Conservation (phyloP, 192 early-diverging fungal genomes). For the Linnemannia schmuckeri region DNA sequence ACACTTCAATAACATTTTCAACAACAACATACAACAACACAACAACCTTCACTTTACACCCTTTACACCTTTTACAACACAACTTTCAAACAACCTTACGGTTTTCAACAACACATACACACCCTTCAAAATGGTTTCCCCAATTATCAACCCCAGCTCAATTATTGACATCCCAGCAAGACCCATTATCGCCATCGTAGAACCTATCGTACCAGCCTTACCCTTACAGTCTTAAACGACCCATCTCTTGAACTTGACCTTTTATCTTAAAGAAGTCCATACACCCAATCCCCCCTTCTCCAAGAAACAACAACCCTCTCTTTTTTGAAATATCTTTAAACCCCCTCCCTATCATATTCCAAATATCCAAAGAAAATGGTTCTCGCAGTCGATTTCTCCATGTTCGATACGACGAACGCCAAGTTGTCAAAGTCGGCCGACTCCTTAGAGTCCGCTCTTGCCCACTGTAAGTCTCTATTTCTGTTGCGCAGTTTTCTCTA, state of each 20-base stretch:
- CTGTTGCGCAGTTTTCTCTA: neutral
- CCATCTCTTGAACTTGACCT: constrained; percentile 1
- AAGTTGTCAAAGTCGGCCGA: constrained; percentile 52
- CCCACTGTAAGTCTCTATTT: constrained; percentile 31
- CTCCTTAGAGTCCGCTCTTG: constrained; percentile 53
- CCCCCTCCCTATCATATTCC: neutral
- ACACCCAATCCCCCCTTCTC: neutral
- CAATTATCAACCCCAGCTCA: constrained; percentile 44
- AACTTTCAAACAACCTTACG: constrained; percentile 25
- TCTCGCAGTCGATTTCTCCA: constrained; percentile 51
- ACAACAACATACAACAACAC: constrained; percentile 31
- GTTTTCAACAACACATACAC: constrained; percentile 42
- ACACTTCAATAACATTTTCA: neutral
- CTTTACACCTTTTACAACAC: constrained; percentile 36
- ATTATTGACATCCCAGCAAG: constrained; percentile 38
- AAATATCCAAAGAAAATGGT: constrained; percentile 30
- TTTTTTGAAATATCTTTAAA: neutral
- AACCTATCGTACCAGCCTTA: constrained; percentile 24
- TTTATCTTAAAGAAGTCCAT: neutral
- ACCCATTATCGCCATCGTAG: constrained; percentile 29
- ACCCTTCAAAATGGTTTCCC: constrained; percentile 45
- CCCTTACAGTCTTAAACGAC: constrained; percentile 55
- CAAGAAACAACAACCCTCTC: neutral
- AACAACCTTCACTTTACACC: neutral
- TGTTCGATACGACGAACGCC: constrained; percentile 49